phyloP scores from a whole-genome alignment of 345 rosid genomes.

The Arabidopsis thaliana region DNA sequence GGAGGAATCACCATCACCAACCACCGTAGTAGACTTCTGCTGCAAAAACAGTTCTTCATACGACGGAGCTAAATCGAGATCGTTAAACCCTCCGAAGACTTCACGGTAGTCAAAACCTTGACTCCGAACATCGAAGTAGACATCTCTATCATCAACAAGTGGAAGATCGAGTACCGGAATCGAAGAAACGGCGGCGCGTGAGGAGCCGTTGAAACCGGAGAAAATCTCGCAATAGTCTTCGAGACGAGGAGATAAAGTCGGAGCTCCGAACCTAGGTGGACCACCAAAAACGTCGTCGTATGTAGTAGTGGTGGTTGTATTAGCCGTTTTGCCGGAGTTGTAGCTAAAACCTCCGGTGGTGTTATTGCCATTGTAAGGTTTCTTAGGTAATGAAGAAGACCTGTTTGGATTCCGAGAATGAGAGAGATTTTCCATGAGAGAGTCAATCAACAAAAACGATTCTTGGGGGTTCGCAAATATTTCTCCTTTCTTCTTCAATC shows the following conservation, averaged over 20 bases:
- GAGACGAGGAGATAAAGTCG: conserved; percentile 73
- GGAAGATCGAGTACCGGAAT: conserved; percentile 96
- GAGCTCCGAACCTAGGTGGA: conserved; percentile 62
- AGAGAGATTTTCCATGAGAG: conserved; percentile 68
- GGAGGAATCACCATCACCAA: conserved; percentile 56
- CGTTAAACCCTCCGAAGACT: conserved; percentile 71
- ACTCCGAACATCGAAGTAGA: conserved; percentile 68
- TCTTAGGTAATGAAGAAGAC: conserved; percentile 39
- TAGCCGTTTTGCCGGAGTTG: conserved; percentile 36
- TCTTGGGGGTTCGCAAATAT: conserved; percentile 41
- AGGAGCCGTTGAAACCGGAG: conserved; percentile 69
- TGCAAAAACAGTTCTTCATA: conserved; percentile 62
- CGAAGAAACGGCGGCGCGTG: conserved; percentile 68
- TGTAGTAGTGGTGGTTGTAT: conserved; percentile 44
- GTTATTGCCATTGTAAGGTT: conserved; percentile 43
- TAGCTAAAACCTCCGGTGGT: conserved; percentile 26
- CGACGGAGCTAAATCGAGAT: conserved; percentile 66
- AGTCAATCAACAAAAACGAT: neutral
- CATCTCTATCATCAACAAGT: conserved; percentile 50
- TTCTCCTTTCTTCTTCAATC: conserved; percentile 29
- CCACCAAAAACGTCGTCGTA: conserved; percentile 87
- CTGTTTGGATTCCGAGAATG: conserved; percentile 61
- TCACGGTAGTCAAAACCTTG: conserved; percentile 70
- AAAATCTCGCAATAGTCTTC: conserved; percentile 90
- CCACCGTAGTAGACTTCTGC: conserved; percentile 49